Conservation (phyloP, 176 grass and related monocot species). For the Themeda triandra region DNA sequence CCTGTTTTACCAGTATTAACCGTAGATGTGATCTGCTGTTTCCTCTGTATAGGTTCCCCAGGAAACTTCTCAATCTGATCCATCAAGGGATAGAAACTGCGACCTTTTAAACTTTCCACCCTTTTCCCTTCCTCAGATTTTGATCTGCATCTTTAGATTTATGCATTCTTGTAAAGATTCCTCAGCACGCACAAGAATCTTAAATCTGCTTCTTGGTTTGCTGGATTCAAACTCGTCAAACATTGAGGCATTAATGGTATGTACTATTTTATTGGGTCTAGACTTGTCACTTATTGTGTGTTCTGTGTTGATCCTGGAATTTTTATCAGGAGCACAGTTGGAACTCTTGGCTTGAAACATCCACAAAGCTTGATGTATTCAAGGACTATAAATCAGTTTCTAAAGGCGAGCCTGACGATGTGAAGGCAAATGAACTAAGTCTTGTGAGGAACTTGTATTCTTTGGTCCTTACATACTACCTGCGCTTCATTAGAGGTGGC, state of each 20-base stretch:
- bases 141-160: slow-evolving; percentile 84
- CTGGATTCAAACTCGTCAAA: slow-evolving; percentile 89
- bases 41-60: slow-evolving; percentile 68
- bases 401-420: slow-evolving; percentile 32
- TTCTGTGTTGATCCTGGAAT: slow-evolving; percentile 22
- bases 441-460: slow-evolving; percentile 83
- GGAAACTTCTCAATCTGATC: slow-evolving; percentile 60
- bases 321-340: slow-evolving; percentile 69
- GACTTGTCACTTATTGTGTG: slow-evolving; percentile 6
- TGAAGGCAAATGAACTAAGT: slow-evolving; percentile 53
- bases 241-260: slow-evolving; percentile 91
- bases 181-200: slow-evolving; percentile 69
- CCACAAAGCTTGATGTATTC: slow-evolving; percentile 56
- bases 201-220: slow-evolving; percentile 72
- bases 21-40: neutral
- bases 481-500: slow-evolving; percentile 78
- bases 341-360: slow-evolving; percentile 71
- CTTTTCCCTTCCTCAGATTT: slow-evolving; percentile 92
- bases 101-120: slow-evolving; percentile 47
- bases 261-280: slow-evolving; percentile 33
- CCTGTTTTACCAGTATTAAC: neutral
- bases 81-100: slow-evolving; percentile 49
- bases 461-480: slow-evolving; percentile 73
- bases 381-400: slow-evolving; percentile 54
- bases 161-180: slow-evolving; percentile 83